A percentile compares a stretch with the other conserved stretches of the same genome.
Evolutionary conservation across 2,329 filamentous ascomycete species (phyloP).

Genomic region (Podosphaera xanthii): DNA sequence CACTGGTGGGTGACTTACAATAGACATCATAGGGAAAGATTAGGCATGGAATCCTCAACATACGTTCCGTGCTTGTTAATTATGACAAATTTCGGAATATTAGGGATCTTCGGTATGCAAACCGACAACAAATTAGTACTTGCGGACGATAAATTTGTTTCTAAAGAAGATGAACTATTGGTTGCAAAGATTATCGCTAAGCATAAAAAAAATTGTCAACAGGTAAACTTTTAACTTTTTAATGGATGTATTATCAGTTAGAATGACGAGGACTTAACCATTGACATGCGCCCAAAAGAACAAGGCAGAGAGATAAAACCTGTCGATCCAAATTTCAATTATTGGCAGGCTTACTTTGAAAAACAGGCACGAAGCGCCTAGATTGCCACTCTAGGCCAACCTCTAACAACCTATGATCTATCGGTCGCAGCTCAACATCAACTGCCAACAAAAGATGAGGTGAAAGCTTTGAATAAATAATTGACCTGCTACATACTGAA

Average conservation of each 20-base stretch:
- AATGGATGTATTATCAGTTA: neutral
- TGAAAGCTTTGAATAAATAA: neutral
- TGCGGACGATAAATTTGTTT: neutral
- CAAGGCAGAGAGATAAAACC: neutral
- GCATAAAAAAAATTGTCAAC: neutral
- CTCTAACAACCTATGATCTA: constrained; percentile 1
- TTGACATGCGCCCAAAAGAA: neutral
- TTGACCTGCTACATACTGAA: neutral
- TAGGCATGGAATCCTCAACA: neutral
- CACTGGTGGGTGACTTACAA: neutral
- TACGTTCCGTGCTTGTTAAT: neutral
- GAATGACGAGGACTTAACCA: neutral
- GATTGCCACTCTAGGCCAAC: constrained; percentile 1
- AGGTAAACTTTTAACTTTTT: neutral
- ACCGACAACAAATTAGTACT: constrained; percentile 1
- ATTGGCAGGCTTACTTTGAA: too few relatives aligned
- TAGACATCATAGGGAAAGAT: neutral
- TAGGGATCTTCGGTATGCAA: constrained; percentile 2
- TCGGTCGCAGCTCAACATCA: constrained; percentile 1
- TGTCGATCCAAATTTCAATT: neutral
- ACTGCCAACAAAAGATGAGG: neutral
- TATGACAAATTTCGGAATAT: neutral
- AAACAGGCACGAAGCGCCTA: neutral
- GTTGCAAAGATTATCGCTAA: neutral
- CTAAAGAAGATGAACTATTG: neutral